Conservation (phyloP, 192 early-diverging fungal species). For the Backusella liffmaniae region DNA sequence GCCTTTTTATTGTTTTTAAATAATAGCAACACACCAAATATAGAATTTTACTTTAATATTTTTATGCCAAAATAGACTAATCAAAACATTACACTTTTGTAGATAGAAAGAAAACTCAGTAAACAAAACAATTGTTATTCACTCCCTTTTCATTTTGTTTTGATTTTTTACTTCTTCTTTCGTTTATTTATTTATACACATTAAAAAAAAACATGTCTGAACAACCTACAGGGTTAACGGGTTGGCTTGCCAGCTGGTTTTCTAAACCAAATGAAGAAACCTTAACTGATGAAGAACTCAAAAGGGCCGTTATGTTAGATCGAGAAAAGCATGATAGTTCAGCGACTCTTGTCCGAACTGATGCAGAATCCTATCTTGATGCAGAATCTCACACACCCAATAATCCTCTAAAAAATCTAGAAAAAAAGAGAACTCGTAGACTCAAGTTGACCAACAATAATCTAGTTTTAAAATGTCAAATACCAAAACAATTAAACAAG, state of each 20-base stretch:
- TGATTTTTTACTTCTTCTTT: not conserved
- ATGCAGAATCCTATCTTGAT: not conserved
- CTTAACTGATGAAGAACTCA: not conserved
- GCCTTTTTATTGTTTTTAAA: not conserved
- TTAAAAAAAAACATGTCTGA: not conserved
- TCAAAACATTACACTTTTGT: not conserved
- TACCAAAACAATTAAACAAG: slow-evolving; percentile 57
- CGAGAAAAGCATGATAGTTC: not conserved
- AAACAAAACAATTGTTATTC: not conserved
- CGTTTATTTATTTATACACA: not conserved
- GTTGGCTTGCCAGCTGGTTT: not conserved
- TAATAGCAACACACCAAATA: not conserved
- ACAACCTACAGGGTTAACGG: not conserved
- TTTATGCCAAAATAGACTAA: slow-evolving; percentile 2
- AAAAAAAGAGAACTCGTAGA: not conserved
- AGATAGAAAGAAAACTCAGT: not conserved
- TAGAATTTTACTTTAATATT: not conserved
- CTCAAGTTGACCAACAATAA: slow-evolving; percentile 71
- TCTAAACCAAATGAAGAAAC: not conserved
- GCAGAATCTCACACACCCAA: not conserved
- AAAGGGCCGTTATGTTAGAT: not conserved
- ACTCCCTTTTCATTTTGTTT: not conserved
- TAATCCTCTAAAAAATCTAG: not conserved
- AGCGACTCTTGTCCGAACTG: not conserved
- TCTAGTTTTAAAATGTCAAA: slow-evolving; percentile 69